These are phyloP conservation scores for Pyrrhoderma noxium DNA, from an alignment of 1,284 basidiomycete genomes.

Conservation along the genomic window DNA sequence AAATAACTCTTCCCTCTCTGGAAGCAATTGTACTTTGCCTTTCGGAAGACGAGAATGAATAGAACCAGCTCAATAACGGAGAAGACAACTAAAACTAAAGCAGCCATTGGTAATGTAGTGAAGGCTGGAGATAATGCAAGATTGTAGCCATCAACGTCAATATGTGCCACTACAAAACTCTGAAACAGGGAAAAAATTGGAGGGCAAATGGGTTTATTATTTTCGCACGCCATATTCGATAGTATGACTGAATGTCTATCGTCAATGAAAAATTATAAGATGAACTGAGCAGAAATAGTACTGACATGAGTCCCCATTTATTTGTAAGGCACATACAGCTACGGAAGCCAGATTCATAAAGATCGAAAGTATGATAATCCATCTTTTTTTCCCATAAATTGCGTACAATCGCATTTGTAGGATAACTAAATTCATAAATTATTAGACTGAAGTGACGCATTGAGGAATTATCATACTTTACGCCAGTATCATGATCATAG, in stretches of 20 bases:
- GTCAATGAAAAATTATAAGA: not conserved
- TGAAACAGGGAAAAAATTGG: no score
- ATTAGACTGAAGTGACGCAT: not conserved
- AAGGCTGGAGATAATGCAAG: no score
- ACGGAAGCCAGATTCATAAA: not conserved
- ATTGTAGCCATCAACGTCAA: no score
- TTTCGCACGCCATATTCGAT: no score
- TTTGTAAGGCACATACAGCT: not conserved
- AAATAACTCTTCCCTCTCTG: not conserved
- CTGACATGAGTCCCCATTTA: not conserved
- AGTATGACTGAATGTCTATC: no score
- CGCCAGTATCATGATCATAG: not conserved
- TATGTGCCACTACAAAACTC: no score
- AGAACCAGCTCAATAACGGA: conserved; percentile 1
- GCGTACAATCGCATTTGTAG: conserved; percentile 1
- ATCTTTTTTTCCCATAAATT: not conserved
- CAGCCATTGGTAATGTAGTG: not conserved
- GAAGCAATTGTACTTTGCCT: not conserved
- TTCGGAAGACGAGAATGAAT: not conserved
- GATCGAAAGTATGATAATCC: not conserved
- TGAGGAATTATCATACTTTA: not conserved
- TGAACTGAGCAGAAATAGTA: not conserved
- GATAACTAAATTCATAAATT: not conserved
- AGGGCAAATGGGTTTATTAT: no score
- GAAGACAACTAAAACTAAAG: not conserved